Evolutionary conservation across 345 rosid species (phyloP).

Genomic region (Atalantia buxifolia): DNA sequence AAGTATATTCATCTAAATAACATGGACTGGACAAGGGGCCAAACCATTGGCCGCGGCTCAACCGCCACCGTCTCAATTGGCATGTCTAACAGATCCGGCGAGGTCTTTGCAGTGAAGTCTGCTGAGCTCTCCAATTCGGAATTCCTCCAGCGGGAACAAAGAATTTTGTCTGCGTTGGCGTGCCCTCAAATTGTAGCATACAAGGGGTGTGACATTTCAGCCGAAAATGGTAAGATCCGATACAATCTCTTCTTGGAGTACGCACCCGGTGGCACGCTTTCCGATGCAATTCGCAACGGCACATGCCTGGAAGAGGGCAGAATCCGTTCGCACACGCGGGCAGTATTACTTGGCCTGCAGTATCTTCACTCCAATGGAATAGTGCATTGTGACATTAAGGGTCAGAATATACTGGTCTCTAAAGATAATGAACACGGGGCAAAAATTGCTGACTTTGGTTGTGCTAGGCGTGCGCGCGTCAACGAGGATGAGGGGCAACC

Average conservation of each 20-base stretch:
- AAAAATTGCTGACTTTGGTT: constrained; percentile 65
- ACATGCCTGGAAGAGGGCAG: constrained; percentile 47
- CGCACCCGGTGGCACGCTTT: constrained; percentile 58
- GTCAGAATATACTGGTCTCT: constrained; percentile 42
- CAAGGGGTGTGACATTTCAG: constrained; percentile 54
- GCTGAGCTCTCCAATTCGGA: constrained; percentile 37
- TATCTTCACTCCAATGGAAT: constrained; percentile 57
- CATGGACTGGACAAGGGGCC: constrained; percentile 61
- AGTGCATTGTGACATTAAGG: constrained; percentile 78
- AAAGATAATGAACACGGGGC: constrained; percentile 18
- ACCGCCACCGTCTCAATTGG: constrained; percentile 49
- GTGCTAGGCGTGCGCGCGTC: constrained; percentile 27
- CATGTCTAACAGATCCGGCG: constrained; percentile 17
- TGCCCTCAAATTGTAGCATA: constrained; percentile 65
- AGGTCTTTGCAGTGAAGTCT: constrained; percentile 56
- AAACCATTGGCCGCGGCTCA: constrained; percentile 53
- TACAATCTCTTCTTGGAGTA: constrained; percentile 71
- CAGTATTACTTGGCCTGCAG: constrained; percentile 45
- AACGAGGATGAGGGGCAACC: too few relatives aligned
- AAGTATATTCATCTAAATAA: background rate
- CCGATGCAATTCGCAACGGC: constrained; percentile 29
- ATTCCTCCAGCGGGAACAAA: constrained; percentile 35
- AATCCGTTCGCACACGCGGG: constrained; percentile 43
- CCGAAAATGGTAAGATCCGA: constrained; percentile 41
- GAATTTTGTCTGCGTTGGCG: constrained; percentile 29